These are phyloP conservation scores for Ilyonectria destructans DNA, from an alignment of 2,329 filamentous ascomycete species.

Conservation along the genomic window DNA sequence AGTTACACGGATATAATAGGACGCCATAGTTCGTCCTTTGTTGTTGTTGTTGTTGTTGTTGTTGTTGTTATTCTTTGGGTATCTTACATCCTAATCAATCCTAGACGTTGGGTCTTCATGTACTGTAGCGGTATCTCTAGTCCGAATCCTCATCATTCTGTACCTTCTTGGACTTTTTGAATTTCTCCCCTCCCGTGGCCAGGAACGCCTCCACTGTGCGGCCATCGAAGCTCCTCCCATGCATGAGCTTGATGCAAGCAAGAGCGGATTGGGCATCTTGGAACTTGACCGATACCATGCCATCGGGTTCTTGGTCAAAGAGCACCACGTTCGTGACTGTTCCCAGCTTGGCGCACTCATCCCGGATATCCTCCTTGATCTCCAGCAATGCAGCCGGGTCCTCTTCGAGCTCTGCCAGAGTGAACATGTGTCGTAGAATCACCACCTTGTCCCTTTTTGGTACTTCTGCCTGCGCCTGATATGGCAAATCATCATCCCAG, in stretches of 20 bases:
- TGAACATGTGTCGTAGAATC: constrained; percentile 95
- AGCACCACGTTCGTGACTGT: constrained; percentile 92
- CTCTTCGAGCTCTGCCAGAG: constrained; percentile 85
- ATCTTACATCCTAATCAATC: constrained; percentile 47
- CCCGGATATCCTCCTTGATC: constrained; percentile 94
- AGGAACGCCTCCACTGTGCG: constrained; percentile 81
- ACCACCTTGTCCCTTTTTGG: constrained; percentile 84
- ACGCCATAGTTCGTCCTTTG: constrained; percentile 22
- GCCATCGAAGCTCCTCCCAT: constrained; percentile 85
- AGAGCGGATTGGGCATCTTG: constrained; percentile 78
- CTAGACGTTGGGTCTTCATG: constrained; percentile 21
- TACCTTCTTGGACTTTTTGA: constrained; percentile 77
- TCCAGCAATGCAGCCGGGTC: constrained; percentile 88
- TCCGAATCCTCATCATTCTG: constrained; percentile 62
- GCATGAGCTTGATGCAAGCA: constrained; percentile 82
- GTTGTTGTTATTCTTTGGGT: constrained; percentile 41
- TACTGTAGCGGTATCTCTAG: constrained; percentile 32
- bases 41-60: constrained; percentile 29
- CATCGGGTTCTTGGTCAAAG: constrained; percentile 88
- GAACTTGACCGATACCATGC: constrained; percentile 90
- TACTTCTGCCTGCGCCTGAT: constrained; percentile 59
- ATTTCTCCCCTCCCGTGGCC: constrained; percentile 80
- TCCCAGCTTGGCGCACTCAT: constrained; percentile 90
- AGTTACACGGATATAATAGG: not conserved
- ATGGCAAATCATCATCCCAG: constrained; percentile 92